Base-by-base conservation (phyloP, 2,329 filamentous ascomycete species). In the Paecilomyces sp. region DNA sequence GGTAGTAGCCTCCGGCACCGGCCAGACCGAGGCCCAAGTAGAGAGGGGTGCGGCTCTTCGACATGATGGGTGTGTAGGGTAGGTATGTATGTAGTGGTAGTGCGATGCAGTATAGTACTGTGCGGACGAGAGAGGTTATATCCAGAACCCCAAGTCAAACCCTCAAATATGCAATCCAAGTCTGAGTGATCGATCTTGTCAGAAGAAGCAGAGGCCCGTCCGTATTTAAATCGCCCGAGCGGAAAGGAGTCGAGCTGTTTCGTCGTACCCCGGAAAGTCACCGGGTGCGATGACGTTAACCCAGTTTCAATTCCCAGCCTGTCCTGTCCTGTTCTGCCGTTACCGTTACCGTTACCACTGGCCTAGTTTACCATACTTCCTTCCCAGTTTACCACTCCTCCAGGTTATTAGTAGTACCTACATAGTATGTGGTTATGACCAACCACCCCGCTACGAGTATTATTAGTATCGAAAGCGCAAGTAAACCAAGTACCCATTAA, bases 1-100 rank as follows among this genome's bases (percentile, higher is more conserved):
- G 84, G 81, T 97, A 97, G 83, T 96, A 97, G 52, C 89, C 91
- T 60, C 87, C 79, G 64, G 86, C 88, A 68, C 84, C 85, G 33
- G 83, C 88, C 65, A 85, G 86, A 61, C 81, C 84, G 66, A 86
- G 76, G 67, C 87, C 74, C 33, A 79, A 65, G 66, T 72, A 76
- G 47, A 76, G 59, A 18, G 68, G 66, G 36, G 70, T 66, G 59
- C 74, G 70, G 62, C 64, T 73, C 63, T 74, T 74, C 22, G 73
- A 70, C 51, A 53, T 53, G 51, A 22, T 53, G 51, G 51, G 51
- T 30, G 15, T 12, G 25, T 53, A 22, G 18, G 12, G 51, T 25
- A 7, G 22, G 13, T 51, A 51, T 33, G 41, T 51, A 51, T 8
- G n/a, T 51, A 51, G 25, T 28, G 3, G 25, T 28, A 28, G 25